Evolutionary conservation across 2,329 filamentous ascomycete species (phyloP).

Genomic region (Aspergillus pseudoviridinutans): DNA sequence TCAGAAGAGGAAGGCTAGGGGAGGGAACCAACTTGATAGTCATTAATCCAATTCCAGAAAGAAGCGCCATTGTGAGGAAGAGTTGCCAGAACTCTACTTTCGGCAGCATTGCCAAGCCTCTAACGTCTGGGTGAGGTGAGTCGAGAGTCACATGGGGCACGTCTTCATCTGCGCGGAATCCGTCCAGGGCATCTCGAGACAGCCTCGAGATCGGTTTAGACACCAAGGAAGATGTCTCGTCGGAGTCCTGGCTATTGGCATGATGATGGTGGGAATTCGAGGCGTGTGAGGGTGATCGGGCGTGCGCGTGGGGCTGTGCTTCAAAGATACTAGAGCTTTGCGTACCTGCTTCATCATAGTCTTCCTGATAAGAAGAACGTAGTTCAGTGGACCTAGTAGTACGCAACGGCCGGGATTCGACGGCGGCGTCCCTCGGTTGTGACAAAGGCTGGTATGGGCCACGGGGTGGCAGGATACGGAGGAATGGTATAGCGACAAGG

Average conservation of each 20-base stretch:
- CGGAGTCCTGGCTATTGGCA: slow-evolving; percentile 42
- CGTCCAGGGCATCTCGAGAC: slow-evolving; percentile 48
- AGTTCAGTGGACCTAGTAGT: slow-evolving; percentile 29
- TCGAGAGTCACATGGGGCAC: slow-evolving; percentile 62
- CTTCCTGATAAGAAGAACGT: slow-evolving; percentile 18
- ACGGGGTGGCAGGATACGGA: slow-evolving; percentile 65
- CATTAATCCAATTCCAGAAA: slow-evolving; percentile 93
- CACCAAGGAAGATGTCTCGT: slow-evolving; percentile 79
- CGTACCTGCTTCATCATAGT: slow-evolving; percentile 35
- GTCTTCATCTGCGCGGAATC: slow-evolving; percentile 36
- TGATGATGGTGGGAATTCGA: slow-evolving; percentile 23
- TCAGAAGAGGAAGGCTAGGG: neutral
- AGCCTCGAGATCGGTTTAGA: slow-evolving; percentile 56
- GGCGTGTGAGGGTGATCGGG: slow-evolving; percentile 27
- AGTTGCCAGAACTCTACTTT: slow-evolving; percentile 85
- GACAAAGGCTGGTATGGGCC: slow-evolving; percentile 43
- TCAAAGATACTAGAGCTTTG: slow-evolving; percentile 31
- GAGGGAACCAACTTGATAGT: slow-evolving; percentile 74
- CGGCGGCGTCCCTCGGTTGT: slow-evolving; percentile 15
- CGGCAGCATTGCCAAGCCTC: slow-evolving; percentile 70
- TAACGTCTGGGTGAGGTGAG: slow-evolving; percentile 84
- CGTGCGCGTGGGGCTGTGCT: slow-evolving; percentile 21
- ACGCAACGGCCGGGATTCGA: slow-evolving; percentile 30
- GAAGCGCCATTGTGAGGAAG: slow-evolving; percentile 80
- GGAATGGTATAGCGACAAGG: slow-evolving; percentile 76